phyloP scores from a whole-genome alignment of 228 moss, liverwort and hornwort species.

The Sphagnum fallax region DNA sequence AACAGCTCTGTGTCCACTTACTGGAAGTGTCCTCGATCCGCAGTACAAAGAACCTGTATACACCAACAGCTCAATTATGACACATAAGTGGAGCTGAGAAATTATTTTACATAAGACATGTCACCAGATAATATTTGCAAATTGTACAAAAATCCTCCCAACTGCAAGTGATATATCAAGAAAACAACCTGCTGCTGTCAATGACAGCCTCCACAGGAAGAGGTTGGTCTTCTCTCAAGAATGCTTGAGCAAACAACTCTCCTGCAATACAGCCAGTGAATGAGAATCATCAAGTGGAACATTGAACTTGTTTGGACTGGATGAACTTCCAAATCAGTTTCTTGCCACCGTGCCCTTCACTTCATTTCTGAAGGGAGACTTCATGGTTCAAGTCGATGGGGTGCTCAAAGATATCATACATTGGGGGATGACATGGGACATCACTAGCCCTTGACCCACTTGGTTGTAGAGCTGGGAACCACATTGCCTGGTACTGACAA shows the following conservation, averaged over 20 bases:
- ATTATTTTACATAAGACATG: slow-evolving; percentile 31
- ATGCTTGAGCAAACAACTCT: slow-evolving; percentile 89
- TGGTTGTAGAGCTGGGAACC: too few relatives aligned
- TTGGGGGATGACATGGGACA: too few relatives aligned
- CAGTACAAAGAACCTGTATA: slow-evolving; percentile 90
- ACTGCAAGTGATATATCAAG: not conserved
- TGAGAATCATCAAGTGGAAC: too few relatives aligned
- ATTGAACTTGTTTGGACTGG: too few relatives aligned
- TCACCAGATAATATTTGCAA: slow-evolving; percentile 4
- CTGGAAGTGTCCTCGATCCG: slow-evolving; percentile 85
- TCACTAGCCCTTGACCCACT: too few relatives aligned
- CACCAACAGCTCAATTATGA: not conserved
- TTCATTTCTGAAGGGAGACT: too few relatives aligned
- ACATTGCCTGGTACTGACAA: too few relatives aligned
- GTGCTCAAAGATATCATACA: too few relatives aligned
- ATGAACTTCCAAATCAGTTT: too few relatives aligned
- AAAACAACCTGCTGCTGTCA: slow-evolving; percentile 84
- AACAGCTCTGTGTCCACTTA: slow-evolving; percentile 8
- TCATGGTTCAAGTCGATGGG: too few relatives aligned
- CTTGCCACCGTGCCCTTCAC: too few relatives aligned
- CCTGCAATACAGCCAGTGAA: slow-evolving; percentile 36
- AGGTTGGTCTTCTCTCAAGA: slow-evolving; percentile 72
- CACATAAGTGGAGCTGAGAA: too few relatives aligned
- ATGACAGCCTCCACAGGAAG: slow-evolving; percentile 94
- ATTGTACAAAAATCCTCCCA: not conserved